These are phyloP conservation scores for Daldinia sp. DNA, from an alignment of 2,329 filamentous ascomycete genomes.

Conservation along the genomic window DNA sequence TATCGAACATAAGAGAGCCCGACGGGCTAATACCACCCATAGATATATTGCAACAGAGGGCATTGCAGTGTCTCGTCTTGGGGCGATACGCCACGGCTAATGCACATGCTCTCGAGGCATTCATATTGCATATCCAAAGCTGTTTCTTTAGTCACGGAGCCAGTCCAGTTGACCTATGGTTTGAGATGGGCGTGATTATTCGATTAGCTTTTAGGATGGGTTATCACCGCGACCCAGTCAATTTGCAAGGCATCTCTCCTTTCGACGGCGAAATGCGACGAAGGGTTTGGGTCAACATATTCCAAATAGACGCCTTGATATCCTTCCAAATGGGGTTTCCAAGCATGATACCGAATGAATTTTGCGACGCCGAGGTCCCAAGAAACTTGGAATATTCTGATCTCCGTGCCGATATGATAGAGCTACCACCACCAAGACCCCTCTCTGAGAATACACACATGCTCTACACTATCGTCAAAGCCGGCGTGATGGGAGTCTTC, in stretches of 20 bases:
- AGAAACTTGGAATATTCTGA: constrained; percentile 19
- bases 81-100: constrained; percentile 53
- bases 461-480: background rate
- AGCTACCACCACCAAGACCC: constrained; percentile 20
- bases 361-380: constrained; percentile 21
- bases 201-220: constrained; percentile 51
- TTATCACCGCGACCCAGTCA: constrained; percentile 20
- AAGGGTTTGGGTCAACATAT: constrained; percentile 17
- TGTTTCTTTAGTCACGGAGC: constrained; percentile 46
- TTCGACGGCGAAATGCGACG: constrained; percentile 22
- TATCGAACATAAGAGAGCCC: constrained; percentile 17
- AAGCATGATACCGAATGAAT: constrained; percentile 12
- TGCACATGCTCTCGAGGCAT: constrained; percentile 54
- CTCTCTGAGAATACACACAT: constrained; percentile 4
- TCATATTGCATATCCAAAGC: constrained; percentile 53
- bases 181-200: constrained; percentile 56
- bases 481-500: constrained; percentile 2
- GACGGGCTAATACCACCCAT: constrained; percentile 29
- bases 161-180: constrained; percentile 53
- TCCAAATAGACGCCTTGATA: constrained; percentile 16
- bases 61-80: constrained; percentile 45
- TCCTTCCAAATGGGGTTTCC: constrained; percentile 28
- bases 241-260: constrained; percentile 16
- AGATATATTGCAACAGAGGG: constrained; percentile 35
- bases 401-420: constrained; percentile 10